Conservation (phyloP, 805 yeast genomes). For the Allodekkera sacchari region DNA sequence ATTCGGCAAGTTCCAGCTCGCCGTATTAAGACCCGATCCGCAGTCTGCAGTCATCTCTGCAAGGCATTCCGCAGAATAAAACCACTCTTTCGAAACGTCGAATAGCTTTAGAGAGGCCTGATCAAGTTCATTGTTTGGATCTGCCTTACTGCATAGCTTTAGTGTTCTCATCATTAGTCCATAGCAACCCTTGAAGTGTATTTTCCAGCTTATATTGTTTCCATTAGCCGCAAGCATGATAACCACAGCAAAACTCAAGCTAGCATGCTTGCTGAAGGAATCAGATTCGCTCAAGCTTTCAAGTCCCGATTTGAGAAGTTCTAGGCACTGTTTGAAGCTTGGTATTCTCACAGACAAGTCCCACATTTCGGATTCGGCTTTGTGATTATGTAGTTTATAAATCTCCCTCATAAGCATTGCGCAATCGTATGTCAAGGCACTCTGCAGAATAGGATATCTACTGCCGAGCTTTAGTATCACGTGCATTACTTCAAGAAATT, state of each 20-base stretch:
- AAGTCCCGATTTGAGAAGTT: constrained; percentile 4
- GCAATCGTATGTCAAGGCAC: constrained; percentile 7
- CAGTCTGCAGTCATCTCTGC: constrained; percentile 5
- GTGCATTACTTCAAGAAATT: constrained; percentile 1
- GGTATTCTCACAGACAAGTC: constrained; percentile 5
- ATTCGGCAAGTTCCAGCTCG: no score
- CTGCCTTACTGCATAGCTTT: not conserved
- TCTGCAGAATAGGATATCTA: constrained; percentile 8
- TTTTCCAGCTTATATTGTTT: constrained; percentile 7
- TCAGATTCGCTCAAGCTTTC: constrained; percentile 2
- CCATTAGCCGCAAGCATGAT: constrained; percentile 8
- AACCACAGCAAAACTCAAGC: constrained; percentile 6
- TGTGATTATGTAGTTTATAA: constrained; percentile 3
- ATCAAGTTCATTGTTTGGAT: constrained; percentile 1
- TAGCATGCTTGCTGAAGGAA: constrained; percentile 4
- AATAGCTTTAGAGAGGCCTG: constrained; percentile 5
- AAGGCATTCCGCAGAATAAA: constrained; percentile 4
- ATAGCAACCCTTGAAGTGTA: constrained; percentile 8
- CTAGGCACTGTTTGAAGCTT: constrained; percentile 7
- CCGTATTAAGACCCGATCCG: no score
- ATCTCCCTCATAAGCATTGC: constrained; percentile 6
- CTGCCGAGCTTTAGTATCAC: constrained; percentile 5
- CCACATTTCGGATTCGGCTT: constrained; percentile 4
- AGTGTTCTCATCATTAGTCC: constrained; percentile 5
- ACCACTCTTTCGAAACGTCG: constrained; percentile 7